Conservation (phyloP, 1,139 yeast species). For the Sugiyamaella grinbergsii region DNA sequence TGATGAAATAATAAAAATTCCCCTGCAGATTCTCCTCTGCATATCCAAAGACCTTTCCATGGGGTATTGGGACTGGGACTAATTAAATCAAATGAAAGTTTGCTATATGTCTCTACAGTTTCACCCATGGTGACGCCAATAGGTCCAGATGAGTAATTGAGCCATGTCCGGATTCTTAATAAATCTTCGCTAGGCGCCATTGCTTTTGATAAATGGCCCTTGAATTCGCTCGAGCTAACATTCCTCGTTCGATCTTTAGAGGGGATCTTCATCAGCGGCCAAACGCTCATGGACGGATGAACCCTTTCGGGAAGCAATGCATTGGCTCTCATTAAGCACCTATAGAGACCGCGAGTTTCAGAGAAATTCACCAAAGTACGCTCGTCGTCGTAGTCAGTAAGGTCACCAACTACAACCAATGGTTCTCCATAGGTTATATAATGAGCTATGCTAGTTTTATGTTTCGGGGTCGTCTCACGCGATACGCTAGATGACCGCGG, state of each 20-base stretch:
- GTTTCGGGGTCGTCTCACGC: background rate
- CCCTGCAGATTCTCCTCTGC: constrained; percentile 31
- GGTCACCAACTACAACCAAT: constrained; percentile 9
- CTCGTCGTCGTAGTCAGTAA: constrained; percentile 21
- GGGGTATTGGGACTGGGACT: constrained; percentile 23
- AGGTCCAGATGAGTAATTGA: constrained; percentile 5
- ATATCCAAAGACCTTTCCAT: constrained; percentile 39
- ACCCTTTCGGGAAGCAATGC: constrained; percentile 27
- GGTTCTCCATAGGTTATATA: constrained; percentile 15
- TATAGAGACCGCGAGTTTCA: constrained; percentile 15
- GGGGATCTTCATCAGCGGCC: constrained; percentile 35
- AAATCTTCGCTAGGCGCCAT: constrained; percentile 19
- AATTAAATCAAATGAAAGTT: constrained; percentile 22
- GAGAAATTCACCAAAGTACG: constrained; percentile 17
- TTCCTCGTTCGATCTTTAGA: constrained; percentile 31
- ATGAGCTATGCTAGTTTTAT: constrained; percentile 7
- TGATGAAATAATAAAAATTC: constrained; percentile 36
- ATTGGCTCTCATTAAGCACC: constrained; percentile 28
- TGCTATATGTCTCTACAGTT: constrained; percentile 28
- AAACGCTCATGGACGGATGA: constrained; percentile 31
- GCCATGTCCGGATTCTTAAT: constrained; percentile 22
- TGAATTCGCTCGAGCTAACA: constrained; percentile 30
- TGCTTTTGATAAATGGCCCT: constrained; percentile 27
- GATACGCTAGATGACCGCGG: background rate
- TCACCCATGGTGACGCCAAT: constrained; percentile 21